Evolutionary conservation across 2,329 filamentous ascomycete species (phyloP), one percentile per base, ranked within the genome.

Genomic region (Botrytis squamosa): DNA sequence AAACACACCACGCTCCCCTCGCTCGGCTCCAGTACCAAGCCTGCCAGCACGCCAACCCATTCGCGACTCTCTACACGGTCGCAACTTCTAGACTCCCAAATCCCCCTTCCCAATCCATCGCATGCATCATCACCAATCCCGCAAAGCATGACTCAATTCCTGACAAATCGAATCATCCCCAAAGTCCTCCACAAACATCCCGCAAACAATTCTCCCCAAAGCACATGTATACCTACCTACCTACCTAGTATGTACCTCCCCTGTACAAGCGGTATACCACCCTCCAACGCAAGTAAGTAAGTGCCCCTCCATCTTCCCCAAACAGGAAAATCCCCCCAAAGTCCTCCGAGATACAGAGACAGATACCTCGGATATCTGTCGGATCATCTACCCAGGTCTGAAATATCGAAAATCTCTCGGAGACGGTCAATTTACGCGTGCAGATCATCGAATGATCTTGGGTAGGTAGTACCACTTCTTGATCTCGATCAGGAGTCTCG

Each of bases 1-100:
- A 49, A 67, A 38, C 64, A n/a, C 64, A 38, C 44, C 9, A 25
- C 29, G 8, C 18, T n/a, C 42, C 16, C 38, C 3, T 68, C 36
- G 49, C 46, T 68, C 65, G 49, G 22, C 36, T 55, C 36, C 14
- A n/a, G 25, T 67, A 40, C 65, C 65, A 67, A 67, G 65, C 49
- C 65, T 55, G 46, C 33, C 65, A 68, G 36, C 64, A 66, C 52
- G n/a, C 6, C n/a, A 8, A 18, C 18, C 29, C 20, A 29, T 42
- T 1, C 29, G 25, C 38, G 14, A 22, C 40, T 46, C 10, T 44
- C 60, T 42, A 29, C 40, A 29, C 62, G 42, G 42, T 29, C n/a
- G 29, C 16, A 8, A 55, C 46, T 49, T 67, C 33, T 40, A 55
- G 33, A 55, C 25, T 36, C 42, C 8, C n/a, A 38, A 29, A 20